Evolutionary conservation across 768 basidiomycete genomes (phyloP).

Genomic region (Mycena epipterygia): DNA sequence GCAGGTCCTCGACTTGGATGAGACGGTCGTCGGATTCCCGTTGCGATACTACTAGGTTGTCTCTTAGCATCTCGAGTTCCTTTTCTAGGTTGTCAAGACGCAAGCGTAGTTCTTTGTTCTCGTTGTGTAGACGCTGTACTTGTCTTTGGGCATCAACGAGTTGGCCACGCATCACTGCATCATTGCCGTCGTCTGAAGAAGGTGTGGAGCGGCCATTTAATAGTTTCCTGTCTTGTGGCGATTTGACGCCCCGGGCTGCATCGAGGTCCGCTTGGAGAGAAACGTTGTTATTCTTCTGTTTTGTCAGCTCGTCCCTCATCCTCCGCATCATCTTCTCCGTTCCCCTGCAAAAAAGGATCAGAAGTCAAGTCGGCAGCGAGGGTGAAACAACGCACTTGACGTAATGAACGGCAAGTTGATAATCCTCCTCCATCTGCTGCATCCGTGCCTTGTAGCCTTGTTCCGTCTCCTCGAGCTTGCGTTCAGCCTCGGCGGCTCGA

Average conservation of each 20-base stretch:
- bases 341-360: constrained; percentile 65
- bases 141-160: constrained; percentile 86
- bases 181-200: constrained; percentile 77
- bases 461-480: constrained; percentile 84
- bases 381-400: constrained; percentile 80
- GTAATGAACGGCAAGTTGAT: constrained; percentile 96
- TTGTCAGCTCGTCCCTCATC: constrained; percentile 95
- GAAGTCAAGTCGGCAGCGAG: constrained; percentile 31
- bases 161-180: constrained; percentile 72
- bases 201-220: constrained; percentile 87
- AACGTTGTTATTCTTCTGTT: constrained; percentile 87
- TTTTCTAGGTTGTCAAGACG: constrained; percentile 82
- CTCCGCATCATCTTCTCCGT: constrained; percentile 98
- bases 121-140: constrained; percentile 74
- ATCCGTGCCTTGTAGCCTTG: constrained; percentile 82
- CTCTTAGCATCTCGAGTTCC: constrained; percentile 79
- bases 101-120: constrained; percentile 82
- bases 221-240: constrained; percentile 56
- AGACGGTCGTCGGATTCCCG: constrained; percentile 86
- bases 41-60: constrained; percentile 78
- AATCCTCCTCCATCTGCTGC: constrained; percentile 94
- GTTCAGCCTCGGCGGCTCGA: constrained; percentile 78
- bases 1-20: constrained; percentile 82
- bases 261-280: constrained; percentile 90
- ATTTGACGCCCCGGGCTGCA: constrained; percentile 68